Conservation (phyloP, 257 asterid genomes). For the Misopates orontium region DNA sequence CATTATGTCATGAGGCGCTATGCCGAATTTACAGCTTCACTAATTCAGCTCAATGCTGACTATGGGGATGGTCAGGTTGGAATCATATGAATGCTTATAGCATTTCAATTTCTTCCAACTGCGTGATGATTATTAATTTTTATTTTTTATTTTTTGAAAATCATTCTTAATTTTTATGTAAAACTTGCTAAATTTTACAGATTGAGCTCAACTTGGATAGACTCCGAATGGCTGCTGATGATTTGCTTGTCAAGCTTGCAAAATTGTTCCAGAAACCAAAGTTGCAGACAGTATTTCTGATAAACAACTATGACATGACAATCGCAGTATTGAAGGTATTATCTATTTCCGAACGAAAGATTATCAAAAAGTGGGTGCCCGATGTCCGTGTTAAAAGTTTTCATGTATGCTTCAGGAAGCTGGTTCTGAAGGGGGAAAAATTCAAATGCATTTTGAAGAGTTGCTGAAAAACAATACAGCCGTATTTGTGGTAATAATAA, state of each 20-base stretch:
- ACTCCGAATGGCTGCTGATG: conserved; percentile 92
- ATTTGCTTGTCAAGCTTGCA: conserved; percentile 87
- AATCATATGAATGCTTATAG: conserved; percentile 20
- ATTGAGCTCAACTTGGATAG: conserved; percentile 95
- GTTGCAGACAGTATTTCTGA: conserved; percentile 82
- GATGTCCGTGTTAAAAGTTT: conserved; percentile 22
- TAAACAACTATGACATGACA: conserved; percentile 97
- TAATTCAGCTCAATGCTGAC: conserved; percentile 88
- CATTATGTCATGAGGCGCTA: conserved; percentile 99
- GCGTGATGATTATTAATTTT: conserved; percentile 17
- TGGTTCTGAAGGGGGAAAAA: conserved; percentile 92
- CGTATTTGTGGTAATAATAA: conserved; percentile 71
- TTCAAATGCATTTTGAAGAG: conserved; percentile 89
- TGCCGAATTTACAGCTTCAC: conserved; percentile 96
- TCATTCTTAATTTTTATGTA: conserved; percentile 23
- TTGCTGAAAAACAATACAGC: conserved; percentile 80
- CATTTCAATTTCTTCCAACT: conserved; percentile 26
- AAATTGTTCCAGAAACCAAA: conserved; percentile 72
- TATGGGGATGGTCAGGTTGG: conserved; percentile 99
- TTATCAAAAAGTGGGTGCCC: conserved; percentile 8
- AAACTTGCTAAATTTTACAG: conserved; percentile 44
- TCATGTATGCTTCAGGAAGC: conserved; percentile 72
- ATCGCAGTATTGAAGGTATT: conserved; percentile 91
- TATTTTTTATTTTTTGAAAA: conserved; percentile 14
- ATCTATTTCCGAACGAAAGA: not conserved